phyloP scores from a whole-genome alignment of 805 yeast species.

The Candida saitoana region DNA sequence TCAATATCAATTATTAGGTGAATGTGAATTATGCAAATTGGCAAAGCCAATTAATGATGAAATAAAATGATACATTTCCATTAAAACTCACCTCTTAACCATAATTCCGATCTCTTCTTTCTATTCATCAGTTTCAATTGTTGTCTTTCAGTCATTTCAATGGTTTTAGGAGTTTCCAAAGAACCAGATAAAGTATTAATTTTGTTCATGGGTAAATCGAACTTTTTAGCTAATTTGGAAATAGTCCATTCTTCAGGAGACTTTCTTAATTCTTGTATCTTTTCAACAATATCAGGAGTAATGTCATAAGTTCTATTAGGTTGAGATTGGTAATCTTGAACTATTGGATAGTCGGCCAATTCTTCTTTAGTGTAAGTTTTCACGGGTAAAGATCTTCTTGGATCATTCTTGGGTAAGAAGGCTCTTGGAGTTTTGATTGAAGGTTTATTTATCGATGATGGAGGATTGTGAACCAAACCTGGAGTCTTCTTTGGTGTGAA shows the following conservation, averaged over 20 bases:
- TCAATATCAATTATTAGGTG: too few species aligned
- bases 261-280: conserved; percentile 53
- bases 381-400: conserved; percentile 42
- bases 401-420: conserved; percentile 61
- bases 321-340: conserved; percentile 30
- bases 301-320: conserved; percentile 49
- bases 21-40: too few species aligned
- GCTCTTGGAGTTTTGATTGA: conserved; percentile 61
- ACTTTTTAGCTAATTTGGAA: conserved; percentile 57
- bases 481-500: conserved; percentile 52
- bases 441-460: conserved; percentile 43
- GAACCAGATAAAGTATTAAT: conserved; percentile 4
- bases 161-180: conserved; percentile 17
- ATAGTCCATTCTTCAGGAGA: conserved; percentile 61
- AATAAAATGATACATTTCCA: too few species aligned
- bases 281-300: conserved; percentile 52
- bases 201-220: conserved; percentile 17
- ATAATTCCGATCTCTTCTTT: conserved; percentile 51
- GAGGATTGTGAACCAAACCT: conserved; percentile 63
- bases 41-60: too few species aligned
- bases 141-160: conserved; percentile 25
- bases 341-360: conserved; percentile 37
- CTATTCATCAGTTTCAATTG: conserved; percentile 37
- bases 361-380: conserved; percentile 32
- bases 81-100: conserved; percentile 58